These are phyloP conservation scores for Houttuynia cordata DNA, from an alignment of 164 flowering plant genomes.

Conservation along the genomic window DNA sequence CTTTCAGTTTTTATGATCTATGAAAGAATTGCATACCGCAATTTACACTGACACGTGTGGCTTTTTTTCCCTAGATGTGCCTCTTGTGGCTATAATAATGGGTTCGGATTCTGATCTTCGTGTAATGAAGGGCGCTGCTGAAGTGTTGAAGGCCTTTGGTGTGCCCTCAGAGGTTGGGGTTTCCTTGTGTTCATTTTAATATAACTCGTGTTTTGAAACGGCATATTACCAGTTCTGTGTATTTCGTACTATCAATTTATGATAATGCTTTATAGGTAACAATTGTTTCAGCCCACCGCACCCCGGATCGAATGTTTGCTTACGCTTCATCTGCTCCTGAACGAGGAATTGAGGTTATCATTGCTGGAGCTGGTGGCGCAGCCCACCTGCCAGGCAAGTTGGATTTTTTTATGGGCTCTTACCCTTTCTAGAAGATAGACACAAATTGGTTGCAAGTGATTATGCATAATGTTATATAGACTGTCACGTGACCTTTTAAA, in stretches of 20 bases:
- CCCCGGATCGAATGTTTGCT: slow-evolving; percentile 80
- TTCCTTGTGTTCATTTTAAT: neutral
- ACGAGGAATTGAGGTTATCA: slow-evolving; percentile 72
- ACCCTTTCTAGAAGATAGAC: neutral
- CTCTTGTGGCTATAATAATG: slow-evolving; percentile 89
- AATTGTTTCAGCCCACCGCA: slow-evolving; percentile 94
- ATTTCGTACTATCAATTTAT: neutral
- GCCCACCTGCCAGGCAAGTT: slow-evolving; percentile 89
- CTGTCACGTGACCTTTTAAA: neutral
- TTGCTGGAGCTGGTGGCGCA: slow-evolving; percentile 99
- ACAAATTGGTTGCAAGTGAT: neutral
- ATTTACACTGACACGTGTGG: no score
- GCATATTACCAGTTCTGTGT: neutral
- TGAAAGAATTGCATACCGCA: no score
- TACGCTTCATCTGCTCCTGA: slow-evolving; percentile 72
- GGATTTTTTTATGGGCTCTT: no score
- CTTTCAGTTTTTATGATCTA: no score
- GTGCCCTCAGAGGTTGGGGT: slow-evolving; percentile 64
- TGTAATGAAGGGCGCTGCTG: slow-evolving; percentile 84
- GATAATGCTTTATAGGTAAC: slow-evolving; percentile 41
- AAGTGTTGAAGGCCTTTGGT: slow-evolving; percentile 48
- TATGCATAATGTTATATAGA: neutral
- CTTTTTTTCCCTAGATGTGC: slow-evolving; percentile 25
- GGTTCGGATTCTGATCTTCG: slow-evolving; percentile 99
- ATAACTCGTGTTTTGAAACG: neutral